These are phyloP conservation scores for Megacollybia marginata DNA, from an alignment of 768 basidiomycete species.

Conservation along the genomic window DNA sequence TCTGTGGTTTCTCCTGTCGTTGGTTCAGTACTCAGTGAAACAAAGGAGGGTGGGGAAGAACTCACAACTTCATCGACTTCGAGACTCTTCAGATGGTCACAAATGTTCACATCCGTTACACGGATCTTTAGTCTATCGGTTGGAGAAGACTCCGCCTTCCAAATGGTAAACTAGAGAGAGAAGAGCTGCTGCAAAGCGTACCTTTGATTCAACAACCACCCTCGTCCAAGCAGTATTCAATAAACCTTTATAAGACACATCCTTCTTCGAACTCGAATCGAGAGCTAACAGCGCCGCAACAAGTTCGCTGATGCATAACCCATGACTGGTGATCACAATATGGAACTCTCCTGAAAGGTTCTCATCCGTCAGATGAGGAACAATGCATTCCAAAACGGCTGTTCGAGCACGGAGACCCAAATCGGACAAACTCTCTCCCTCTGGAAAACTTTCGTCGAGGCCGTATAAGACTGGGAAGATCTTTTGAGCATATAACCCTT, in stretches of 20 bases:
- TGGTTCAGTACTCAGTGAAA: slow-evolving; percentile 2
- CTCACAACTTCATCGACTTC: slow-evolving; percentile 8
- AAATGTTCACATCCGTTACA: slow-evolving; percentile 29
- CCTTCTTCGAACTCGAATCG: slow-evolving; percentile 37
- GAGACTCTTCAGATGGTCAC: slow-evolving; percentile 24
- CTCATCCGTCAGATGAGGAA: slow-evolving; percentile 45
- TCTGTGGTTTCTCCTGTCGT: slow-evolving; percentile 6
- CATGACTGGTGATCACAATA: slow-evolving; percentile 68
- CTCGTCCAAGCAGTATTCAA: slow-evolving; percentile 74
- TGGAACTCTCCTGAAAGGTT: slow-evolving; percentile 37
- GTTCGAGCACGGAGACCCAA: slow-evolving; percentile 45
- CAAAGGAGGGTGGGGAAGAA: neutral
- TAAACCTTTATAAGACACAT: slow-evolving; percentile 37
- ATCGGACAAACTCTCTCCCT: slow-evolving; percentile 62
- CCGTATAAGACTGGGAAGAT: slow-evolving; percentile 46
- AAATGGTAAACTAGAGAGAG: neutral
- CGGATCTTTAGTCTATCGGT: slow-evolving; percentile 22
- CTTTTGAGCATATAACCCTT: slow-evolving; percentile 39
- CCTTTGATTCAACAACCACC: slow-evolving; percentile 39
- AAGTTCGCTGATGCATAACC: slow-evolving; percentile 60
- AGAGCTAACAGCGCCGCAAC: slow-evolving; percentile 45
- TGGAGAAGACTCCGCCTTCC: slow-evolving; percentile 8
- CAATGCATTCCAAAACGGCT: slow-evolving; percentile 44
- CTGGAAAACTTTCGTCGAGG: slow-evolving; percentile 51
- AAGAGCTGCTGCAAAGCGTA: slow-evolving; percentile 10